These are phyloP conservation scores for Schizophyllum amplum DNA, from an alignment of 1,284 basidiomycete genomes.

Conservation along the genomic window DNA sequence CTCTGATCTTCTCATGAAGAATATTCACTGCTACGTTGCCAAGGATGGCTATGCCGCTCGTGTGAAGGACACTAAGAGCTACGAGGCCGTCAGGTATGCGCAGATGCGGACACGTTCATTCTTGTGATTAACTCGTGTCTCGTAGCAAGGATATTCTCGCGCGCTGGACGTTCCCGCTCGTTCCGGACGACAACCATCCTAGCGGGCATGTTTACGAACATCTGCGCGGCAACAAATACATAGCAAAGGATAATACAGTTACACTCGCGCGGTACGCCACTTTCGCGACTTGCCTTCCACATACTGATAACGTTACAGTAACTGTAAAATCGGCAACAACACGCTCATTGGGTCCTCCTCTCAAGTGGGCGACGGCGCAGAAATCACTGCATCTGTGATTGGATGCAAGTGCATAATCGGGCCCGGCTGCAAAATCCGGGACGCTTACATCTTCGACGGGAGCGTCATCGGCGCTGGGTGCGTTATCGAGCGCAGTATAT, in stretches of 20 bases:
- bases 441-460: conserved; percentile 81
- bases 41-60: conserved; percentile 84
- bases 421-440: conserved; percentile 48
- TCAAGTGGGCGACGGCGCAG: conserved; percentile 53
- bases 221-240: conserved; percentile 79
- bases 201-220: conserved; percentile 77
- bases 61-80: conserved; percentile 84
- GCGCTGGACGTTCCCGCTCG: conserved; percentile 91
- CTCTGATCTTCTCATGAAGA: conserved; percentile 93
- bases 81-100: conserved; percentile 74
- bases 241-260: conserved; percentile 70
- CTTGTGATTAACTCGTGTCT: no score
- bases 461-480: conserved; percentile 74
- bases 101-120: background rate
- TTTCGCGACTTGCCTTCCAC: conserved; percentile 2
- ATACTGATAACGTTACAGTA: conserved; percentile 30
- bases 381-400: conserved; percentile 66
- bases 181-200: conserved; percentile 89
- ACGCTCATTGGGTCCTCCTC: conserved; percentile 74
- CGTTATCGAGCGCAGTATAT: conserved; percentile 67
- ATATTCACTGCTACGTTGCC: conserved; percentile 84
- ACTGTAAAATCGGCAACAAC: conserved; percentile 77
- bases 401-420: conserved; percentile 70
- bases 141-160: conserved; percentile 84
- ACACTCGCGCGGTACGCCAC: conserved; percentile 59